Evolutionary conservation across 805 yeast genomes (phyloP).

Genomic region (Starmerella gropengiesseri): DNA sequence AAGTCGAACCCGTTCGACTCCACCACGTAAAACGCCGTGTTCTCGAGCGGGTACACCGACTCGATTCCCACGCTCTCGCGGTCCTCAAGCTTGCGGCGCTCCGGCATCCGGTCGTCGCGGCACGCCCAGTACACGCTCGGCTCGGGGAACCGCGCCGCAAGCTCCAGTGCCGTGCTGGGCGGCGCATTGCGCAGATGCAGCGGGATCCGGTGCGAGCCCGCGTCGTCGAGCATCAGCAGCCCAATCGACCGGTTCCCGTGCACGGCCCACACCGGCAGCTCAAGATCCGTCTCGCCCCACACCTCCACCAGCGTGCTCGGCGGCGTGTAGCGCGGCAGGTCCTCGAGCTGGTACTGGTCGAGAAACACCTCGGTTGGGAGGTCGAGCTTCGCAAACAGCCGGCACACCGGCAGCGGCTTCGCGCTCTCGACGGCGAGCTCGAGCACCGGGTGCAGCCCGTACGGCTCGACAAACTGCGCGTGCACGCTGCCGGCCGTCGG

Average conservation of each 20-base stretch:
- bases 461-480: slow-evolving; percentile 14
- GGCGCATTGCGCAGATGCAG: slow-evolving; percentile 43
- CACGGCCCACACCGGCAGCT: slow-evolving; percentile 42
- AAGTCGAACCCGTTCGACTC: slow-evolving; percentile 24
- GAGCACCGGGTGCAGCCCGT: slow-evolving; percentile 25
- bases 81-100: slow-evolving; percentile 8
- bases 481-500: not conserved
- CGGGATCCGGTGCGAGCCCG: slow-evolving; percentile 31
- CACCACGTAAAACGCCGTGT: slow-evolving; percentile 36
- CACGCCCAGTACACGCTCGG: slow-evolving; percentile 46
- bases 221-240: slow-evolving; percentile 28
- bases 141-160: slow-evolving; percentile 26
- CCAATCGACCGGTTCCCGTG: slow-evolving; percentile 36
- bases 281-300: slow-evolving; percentile 50
- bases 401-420: slow-evolving; percentile 31
- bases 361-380: slow-evolving; percentile 40
- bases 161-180: slow-evolving; percentile 29
- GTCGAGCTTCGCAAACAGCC: slow-evolving; percentile 35
- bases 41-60: slow-evolving; percentile 35
- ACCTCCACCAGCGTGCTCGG: slow-evolving; percentile 31
- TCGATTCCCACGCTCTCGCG: slow-evolving; percentile 34
- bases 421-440: slow-evolving; percentile 3
- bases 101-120: slow-evolving; percentile 28
- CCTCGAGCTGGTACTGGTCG: slow-evolving; percentile 44
- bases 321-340: slow-evolving; percentile 24